A percentile compares a stretch with the other conserved stretches of the same genome.
These are phyloP conservation scores for Talaromyces verruculosus DNA, from an alignment of 2,329 filamentous ascomycete genomes.

Conservation along the genomic window DNA sequence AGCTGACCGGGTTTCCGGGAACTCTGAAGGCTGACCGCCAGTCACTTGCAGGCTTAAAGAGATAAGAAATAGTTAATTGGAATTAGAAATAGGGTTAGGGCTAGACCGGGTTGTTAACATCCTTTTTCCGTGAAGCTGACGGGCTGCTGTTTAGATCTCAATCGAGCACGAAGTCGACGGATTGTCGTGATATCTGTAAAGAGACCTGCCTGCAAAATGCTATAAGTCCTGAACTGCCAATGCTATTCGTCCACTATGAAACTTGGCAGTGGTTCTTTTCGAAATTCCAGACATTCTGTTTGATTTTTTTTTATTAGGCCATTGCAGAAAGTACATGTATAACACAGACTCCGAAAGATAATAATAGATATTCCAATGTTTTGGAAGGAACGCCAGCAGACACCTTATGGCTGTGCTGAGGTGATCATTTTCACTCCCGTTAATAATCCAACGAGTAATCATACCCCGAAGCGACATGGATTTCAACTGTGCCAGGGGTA, in stretches of 20 bases:
- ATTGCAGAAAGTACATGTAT: background rate
- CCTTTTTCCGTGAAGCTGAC: background rate
- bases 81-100: background rate
- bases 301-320: background rate
- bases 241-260: background rate
- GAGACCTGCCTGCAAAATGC: background rate
- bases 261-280: background rate
- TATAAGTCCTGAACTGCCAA: background rate
- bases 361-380: background rate
- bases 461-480: constrained; percentile 20
- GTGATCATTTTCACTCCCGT: background rate
- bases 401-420: background rate
- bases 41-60: background rate
- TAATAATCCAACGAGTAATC: background rate
- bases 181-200: background rate
- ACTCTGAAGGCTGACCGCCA: background rate
- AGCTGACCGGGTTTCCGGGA: background rate
- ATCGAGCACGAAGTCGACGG: background rate
- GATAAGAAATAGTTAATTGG: background rate
- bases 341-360: background rate
- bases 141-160: background rate
- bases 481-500: constrained; percentile 2
- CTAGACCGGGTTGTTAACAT: background rate
- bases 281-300: background rate
- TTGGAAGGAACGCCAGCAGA: background rate